Evolutionary conservation across 2,329 filamentous ascomycete species (phyloP), one percentile per base, ranked within the genome.

Genomic region (Westerdykella sp.): DNA sequence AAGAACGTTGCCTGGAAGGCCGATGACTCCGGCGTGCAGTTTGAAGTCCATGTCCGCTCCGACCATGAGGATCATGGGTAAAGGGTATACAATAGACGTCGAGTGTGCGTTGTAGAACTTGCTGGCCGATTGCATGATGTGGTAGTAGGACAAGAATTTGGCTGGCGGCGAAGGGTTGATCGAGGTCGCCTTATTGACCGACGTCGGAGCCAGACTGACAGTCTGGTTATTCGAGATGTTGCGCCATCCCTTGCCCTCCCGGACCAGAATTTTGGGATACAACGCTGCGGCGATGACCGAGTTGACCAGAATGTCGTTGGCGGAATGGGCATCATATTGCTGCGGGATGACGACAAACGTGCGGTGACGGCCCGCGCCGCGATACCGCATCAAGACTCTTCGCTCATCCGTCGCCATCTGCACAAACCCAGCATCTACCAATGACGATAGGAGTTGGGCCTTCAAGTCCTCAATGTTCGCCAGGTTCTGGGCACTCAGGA

Each of bases 381-480:
- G 83, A 44, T 80, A 77, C 59, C 80, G 77, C 53, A 81, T 83
- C 5, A 96, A 74, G 1, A 77, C 72, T 28, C 76, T 73, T 37
- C 85, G 79, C 63, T 96, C 89, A 2, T 84, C 80, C 0, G 81
- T 73, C 0, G 85, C 85, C 2, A 96, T 73, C 10, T 78, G 79
- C 5, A 97, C 70, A 50, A 96, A 85, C 0, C 88, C 87, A 1
- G 89, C 87, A 55, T 97, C 93, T 6, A 84, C 85, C 1, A 98
- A 76, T 0, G 87, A 85, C 2, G 87, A 83, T 1, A 96, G 74
- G 0, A 98, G 79, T 59, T 98, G 93, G 6, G 86, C 85, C 67
- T 97, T 98, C 41, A 97, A 77, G 55, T 98, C 93, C 65, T 98
- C 93, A 50, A 98, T 95, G 50, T 93, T 95, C 37, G 81, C 76